Percentiles rank a stretch among this genome's conserved stretches.
phyloP scores from a whole-genome alignment of 2,329 filamentous ascomycete species.

The Apiospora phragmitis region DNA sequence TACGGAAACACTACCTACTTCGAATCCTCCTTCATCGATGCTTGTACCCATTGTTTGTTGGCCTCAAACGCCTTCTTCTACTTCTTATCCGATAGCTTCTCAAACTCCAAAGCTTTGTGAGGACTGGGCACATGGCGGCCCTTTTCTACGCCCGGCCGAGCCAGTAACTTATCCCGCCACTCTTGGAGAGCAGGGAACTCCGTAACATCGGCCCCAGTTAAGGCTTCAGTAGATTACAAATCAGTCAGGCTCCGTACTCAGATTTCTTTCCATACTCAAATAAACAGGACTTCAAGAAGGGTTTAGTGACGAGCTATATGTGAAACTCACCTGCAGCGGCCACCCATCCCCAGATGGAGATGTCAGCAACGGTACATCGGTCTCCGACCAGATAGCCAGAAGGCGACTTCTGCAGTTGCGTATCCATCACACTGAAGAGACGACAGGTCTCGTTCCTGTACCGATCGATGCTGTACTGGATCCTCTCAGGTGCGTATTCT shows the following conservation, averaged over 20 bases:
- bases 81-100: constrained; percentile 40
- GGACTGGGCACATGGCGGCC: constrained; percentile 63
- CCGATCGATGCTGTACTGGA: constrained; percentile 72
- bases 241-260: neutral
- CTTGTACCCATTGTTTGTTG: constrained; percentile 59
- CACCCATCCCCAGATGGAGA: constrained; percentile 80
- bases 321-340: constrained; percentile 45
- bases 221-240: neutral
- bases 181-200: neutral
- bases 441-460: constrained; percentile 82
- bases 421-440: constrained; percentile 76
- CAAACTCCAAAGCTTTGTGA: constrained; percentile 54
- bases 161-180: constrained; percentile 25
- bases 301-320: neutral
- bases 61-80: constrained; percentile 53
- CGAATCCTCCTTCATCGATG: constrained; percentile 63
- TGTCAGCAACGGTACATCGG: constrained; percentile 73
- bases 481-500: constrained; percentile 17
- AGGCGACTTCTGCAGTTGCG: constrained; percentile 59
- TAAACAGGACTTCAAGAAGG: neutral
- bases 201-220: neutral
- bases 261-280: neutral
- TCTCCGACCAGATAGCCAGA: constrained; percentile 67
- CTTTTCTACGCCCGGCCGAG: constrained; percentile 48
- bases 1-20: constrained; percentile 25